These are phyloP conservation scores for Prosopis cineraria DNA, from an alignment of 306 rosid genomes.

Conservation along the genomic window DNA sequence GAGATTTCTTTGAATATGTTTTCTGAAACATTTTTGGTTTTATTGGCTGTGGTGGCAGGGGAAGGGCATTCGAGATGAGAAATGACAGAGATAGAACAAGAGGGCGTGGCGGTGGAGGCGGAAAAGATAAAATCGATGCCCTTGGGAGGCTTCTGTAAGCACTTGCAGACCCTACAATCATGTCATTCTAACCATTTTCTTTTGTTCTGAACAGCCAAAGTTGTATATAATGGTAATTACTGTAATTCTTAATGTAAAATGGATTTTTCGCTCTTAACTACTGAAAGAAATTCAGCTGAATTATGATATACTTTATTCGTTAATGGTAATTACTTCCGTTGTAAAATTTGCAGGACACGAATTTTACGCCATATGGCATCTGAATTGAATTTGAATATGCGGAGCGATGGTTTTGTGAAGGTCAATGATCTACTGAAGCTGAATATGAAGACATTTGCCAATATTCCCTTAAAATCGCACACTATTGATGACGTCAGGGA, in stretches of 20 bases:
- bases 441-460: constrained; percentile 77
- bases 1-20: neutral
- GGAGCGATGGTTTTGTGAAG: constrained; percentile 79
- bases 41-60: constrained; percentile 53
- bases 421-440: constrained; percentile 75
- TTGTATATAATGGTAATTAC: neutral
- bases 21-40: too few species aligned
- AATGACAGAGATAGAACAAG: constrained; percentile 52
- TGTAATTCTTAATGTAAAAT: neutral
- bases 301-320: neutral
- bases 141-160: constrained; percentile 96
- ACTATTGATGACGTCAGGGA: constrained; percentile 81
- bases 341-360: constrained; percentile 59
- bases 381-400: constrained; percentile 73
- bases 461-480: constrained; percentile 74
- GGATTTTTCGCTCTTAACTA: neutral
- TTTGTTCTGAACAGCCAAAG: neutral
- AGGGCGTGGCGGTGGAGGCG: constrained; percentile 50
- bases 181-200: neutral
- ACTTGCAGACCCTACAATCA: neutral
- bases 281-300: neutral
- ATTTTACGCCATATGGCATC: constrained; percentile 91
- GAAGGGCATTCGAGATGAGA: constrained; percentile 54
- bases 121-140: constrained; percentile 84
- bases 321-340: neutral